phyloP scores from a whole-genome alignment of 768 basidiomycete genomes.

The Gelatoporia subvermispora region DNA sequence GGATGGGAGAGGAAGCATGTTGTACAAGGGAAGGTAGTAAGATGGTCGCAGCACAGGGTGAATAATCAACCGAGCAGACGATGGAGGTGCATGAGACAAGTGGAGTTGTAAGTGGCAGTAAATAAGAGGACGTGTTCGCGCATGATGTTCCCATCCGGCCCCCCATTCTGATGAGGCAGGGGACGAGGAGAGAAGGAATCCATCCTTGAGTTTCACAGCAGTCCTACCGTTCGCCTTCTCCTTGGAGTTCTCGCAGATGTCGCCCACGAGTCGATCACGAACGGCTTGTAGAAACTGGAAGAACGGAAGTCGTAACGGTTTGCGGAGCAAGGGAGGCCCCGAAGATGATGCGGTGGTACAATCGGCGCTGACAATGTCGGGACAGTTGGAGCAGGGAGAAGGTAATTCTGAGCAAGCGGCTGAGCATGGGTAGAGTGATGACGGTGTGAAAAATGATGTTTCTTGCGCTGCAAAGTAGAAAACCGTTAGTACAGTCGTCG shows the following conservation, averaged over 20 bases:
- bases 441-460: constrained; percentile 39
- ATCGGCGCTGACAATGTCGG: constrained; percentile 13
- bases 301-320: constrained; percentile 36
- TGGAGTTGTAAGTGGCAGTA: constrained; percentile 58
- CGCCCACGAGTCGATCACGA: constrained; percentile 48
- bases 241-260: constrained; percentile 43
- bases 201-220: constrained; percentile 50
- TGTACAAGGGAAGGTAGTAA: constrained; percentile 47
- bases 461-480: constrained; percentile 33
- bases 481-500: background rate
- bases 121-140: constrained; percentile 48
- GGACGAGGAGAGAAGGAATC: constrained; percentile 54
- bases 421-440: constrained; percentile 51
- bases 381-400: constrained; percentile 37
- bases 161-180: constrained; percentile 54
- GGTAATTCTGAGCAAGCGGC: constrained; percentile 35
- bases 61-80: constrained; percentile 46
- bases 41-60: constrained; percentile 59
- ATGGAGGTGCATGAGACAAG: constrained; percentile 25
- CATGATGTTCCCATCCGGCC: constrained; percentile 55
- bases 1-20: constrained; percentile 38
- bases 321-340: constrained; percentile 36
- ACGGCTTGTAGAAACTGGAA: constrained; percentile 57
- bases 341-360: constrained; percentile 4
- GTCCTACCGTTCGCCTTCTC: constrained; percentile 24